Conservation (phyloP, 73 alveolate species). For the Symbiodinium pilosum region DNA sequence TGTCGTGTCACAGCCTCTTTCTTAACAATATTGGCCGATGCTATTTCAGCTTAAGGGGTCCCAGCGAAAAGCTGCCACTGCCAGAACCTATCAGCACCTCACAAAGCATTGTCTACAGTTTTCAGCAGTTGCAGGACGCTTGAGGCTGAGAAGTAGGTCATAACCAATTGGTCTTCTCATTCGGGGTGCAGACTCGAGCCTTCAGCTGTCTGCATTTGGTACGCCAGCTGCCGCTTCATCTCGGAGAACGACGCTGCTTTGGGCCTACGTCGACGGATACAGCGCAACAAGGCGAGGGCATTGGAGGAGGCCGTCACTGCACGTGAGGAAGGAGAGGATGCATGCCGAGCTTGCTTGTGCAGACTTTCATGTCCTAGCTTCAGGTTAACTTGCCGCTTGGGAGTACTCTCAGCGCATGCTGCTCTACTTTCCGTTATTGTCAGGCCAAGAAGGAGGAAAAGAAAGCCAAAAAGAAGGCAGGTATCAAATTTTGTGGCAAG, state of each 20-base stretch:
- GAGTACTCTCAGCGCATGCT: too few species aligned
- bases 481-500: background rate
- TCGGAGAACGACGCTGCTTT: background rate
- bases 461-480: background rate
- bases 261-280: background rate
- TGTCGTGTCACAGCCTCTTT: too few species aligned
- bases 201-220: background rate
- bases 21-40: too few species aligned
- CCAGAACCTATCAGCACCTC: too few species aligned
- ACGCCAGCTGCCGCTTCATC: background rate
- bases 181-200: background rate
- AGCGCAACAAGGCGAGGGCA: slow-evolving; percentile 4
- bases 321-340: too few species aligned
- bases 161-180: background rate
- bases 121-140: background rate
- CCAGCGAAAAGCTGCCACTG: too few species aligned
- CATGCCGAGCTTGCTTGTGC: too few species aligned
- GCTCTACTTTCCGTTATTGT: too few species aligned
- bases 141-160: background rate
- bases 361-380: too few species aligned
- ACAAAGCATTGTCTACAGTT: too few species aligned
- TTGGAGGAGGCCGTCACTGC: slow-evolving; percentile 21
- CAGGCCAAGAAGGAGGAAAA: background rate
- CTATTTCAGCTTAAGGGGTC: too few species aligned
- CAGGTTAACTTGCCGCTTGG: too few species aligned